Base-by-base conservation (phyloP, 2,329 filamentous ascomycete species). In the Arthrobotrys pseudoclavata region DNA sequence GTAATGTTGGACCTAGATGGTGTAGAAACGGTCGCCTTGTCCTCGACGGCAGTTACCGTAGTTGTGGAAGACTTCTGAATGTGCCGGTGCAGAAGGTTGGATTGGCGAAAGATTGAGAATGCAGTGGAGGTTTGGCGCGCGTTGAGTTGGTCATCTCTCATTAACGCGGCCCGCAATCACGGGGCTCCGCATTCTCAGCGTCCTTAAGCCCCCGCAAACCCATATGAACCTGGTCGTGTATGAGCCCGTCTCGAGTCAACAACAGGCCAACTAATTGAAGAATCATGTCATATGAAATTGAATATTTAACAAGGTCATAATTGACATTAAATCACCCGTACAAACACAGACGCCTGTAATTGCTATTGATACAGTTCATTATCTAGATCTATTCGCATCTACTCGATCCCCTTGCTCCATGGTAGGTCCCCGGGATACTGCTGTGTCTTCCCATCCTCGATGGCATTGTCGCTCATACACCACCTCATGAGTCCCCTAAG, bases 401-500 rank as follows among this genome's bases (percentile, higher is more conserved):
- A 53, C 15, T 42, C 37, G 10, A 37, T n/a, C 7, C 42, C 63
- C 24, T 57, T 53, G 55, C 72, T 76, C 79, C 79, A 80, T 15
- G 79, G 79, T 29, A 80, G 29, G 20, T 15, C 37, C 15, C 79
- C 79, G 4, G 76, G 42, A 53, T 77, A 80, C 13, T 67, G 22
- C 29, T 69, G 61, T 0, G 53, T 62, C 69, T 80, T 80, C 52
- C 76, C 74, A 10, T 68, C 79, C 29, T 76, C 60, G 18, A 80
- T 60, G 15, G 72, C 37, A 29, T 53, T 60, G 4, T 42, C 15
- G 22, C 50, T 7, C 52, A 69, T 76, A 31, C 79, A 80, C 79
- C 76, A 79, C 18, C 61, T 50, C 69, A 81, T 79, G 79, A 79
- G 71, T 67, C 40, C 69, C 24, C 62, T 62, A 37, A 80, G 69